phyloP scores from a whole-genome alignment of 257 asterid species.

The Ilex aquifolium region DNA sequence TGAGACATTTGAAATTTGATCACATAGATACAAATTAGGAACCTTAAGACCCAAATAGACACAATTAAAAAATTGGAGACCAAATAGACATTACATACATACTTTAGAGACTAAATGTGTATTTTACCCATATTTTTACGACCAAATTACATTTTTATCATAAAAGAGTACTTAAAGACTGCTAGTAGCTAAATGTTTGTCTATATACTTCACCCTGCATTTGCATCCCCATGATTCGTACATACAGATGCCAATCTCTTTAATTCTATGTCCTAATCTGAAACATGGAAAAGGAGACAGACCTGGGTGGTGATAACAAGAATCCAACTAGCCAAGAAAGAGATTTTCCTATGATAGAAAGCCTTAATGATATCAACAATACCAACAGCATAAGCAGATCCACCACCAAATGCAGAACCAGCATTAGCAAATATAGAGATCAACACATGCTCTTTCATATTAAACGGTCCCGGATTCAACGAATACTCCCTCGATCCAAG shows the following conservation, averaged over 20 bases:
- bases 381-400: constrained; percentile 74
- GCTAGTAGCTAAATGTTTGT: not conserved
- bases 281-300: not conserved
- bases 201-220: not conserved
- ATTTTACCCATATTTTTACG: no score
- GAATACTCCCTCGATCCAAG: constrained; percentile 40
- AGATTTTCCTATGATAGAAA: constrained; percentile 49
- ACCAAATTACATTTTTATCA: no score
- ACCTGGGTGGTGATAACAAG: constrained; percentile 83
- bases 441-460: constrained; percentile 77
- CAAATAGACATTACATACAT: no score
- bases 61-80: no score
- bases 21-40: no score
- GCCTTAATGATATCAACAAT: constrained; percentile 64
- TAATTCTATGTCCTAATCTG: no score
- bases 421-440: constrained; percentile 75
- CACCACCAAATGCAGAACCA: constrained; percentile 67
- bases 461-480: constrained; percentile 80
- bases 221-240: no score
- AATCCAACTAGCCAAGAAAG: constrained; percentile 61
- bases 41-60: no score
- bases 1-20: no score
- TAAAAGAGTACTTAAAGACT: not conserved
- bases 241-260: no score
- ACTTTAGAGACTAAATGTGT: not conserved